Evolutionary conservation across 1,284 basidiomycete genomes (phyloP), one percentile per base, ranked within the genome.

Genomic region (Taiwanofungus camphoratus): DNA sequence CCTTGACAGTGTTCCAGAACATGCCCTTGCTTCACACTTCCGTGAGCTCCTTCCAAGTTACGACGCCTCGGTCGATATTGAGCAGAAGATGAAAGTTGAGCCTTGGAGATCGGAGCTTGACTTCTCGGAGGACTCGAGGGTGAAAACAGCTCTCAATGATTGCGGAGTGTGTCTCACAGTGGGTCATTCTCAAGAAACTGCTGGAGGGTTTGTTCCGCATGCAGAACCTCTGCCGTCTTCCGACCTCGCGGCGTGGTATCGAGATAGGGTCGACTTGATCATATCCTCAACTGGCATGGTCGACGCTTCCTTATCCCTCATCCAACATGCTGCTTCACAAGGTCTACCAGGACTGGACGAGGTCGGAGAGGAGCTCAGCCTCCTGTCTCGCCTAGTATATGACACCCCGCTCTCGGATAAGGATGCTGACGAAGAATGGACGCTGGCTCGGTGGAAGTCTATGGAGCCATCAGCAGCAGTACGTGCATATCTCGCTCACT

Each of bases 301-400:
- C 23, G 87, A 93, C 54, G 62, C 79, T 20, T 89, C 92, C 12
- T 71, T 96, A 12, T 76, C 79, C 8, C 72, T 87, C 38, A 75
- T 92, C 11, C 92, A 95, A 62, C 83, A 94, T 52, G 92, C 82
- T 4, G 90, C 86, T 5, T 83, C 91, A 7, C 78, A 81, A 51
- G 87, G 85, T 15, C 71, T 95, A 5, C 70, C 79, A n/a, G 77
- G 70, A 2, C 74, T 97, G 18, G 92, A 94, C 54, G 81, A 81
- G 53, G 64, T 92, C 3, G 93, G 91, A 5, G 93, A 96, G 67
- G 92, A 96, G 46, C 76, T 96, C 34, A 87, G 82, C 52, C 76
- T 96, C 5, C 73, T 97, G 36, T 82, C 86, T 1, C 76, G 86
- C 20, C 74, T 96, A 32, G 80, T 93, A 15, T 96, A 96, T 56